phyloP scores from a whole-genome alignment of 164 flowering plant species.

The Vitis labrusca region DNA sequence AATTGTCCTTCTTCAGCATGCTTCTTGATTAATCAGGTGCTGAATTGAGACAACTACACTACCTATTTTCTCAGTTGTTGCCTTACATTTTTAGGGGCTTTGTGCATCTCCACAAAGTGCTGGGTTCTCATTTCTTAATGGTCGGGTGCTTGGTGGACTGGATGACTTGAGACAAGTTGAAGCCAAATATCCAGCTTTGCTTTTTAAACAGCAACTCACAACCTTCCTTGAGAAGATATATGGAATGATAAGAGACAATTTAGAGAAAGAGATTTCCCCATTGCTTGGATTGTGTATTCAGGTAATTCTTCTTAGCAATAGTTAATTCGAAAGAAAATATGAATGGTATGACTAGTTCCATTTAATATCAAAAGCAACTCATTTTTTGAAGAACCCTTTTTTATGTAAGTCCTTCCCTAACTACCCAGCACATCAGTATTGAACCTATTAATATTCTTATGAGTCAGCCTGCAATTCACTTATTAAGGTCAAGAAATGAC shows the following conservation, averaged over 20 bases:
- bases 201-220: conserved; percentile 98
- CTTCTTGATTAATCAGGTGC: neutral
- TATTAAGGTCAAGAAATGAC: too few relatives aligned
- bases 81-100: conserved; percentile 39
- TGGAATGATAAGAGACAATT: conserved; percentile 96
- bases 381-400: too few relatives aligned
- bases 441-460: too few relatives aligned
- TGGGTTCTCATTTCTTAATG: conserved; percentile 63
- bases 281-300: conserved; percentile 94
- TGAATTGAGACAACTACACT: neutral
- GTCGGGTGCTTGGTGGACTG: conserved; percentile 58
- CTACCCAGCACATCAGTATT: too few relatives aligned
- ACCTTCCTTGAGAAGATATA: conserved; percentile 98
- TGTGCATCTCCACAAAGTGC: conserved; percentile 73
- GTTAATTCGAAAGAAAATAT: too few relatives aligned
- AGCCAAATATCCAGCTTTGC: conserved; percentile 96
- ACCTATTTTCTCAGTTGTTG: neutral
- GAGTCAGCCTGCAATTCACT: too few relatives aligned
- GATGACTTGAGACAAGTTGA: conserved; percentile 76
- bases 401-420: too few relatives aligned
- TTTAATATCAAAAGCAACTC: too few relatives aligned
- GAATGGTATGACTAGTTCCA: too few relatives aligned
- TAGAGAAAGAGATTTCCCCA: conserved; percentile 97
- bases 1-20: neutral
- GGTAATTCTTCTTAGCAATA: conserved; percentile 35